phyloP scores from a whole-genome alignment of 1,284 basidiomycete species.

The Marasmius sp. region DNA sequence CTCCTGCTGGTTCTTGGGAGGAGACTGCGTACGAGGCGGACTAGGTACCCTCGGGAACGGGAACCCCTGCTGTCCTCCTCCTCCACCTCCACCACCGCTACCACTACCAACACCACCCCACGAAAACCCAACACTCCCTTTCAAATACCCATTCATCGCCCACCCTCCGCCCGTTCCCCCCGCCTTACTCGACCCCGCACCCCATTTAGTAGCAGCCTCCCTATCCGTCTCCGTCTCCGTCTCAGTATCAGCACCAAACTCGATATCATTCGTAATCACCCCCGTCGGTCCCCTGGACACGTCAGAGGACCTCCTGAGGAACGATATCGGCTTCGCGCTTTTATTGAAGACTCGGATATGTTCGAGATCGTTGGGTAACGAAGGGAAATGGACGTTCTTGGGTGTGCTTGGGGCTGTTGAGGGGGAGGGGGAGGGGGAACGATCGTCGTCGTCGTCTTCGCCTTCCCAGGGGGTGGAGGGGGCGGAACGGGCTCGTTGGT shows the following conservation, averaged over 20 bases:
- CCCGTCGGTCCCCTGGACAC: background rate
- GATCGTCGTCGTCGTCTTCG: too few relatives aligned
- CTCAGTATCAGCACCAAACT: conserved; percentile 72
- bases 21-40: background rate
- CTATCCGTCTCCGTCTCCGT: conserved; percentile 69
- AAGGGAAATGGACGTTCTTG: conserved; percentile 90
- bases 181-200: background rate
- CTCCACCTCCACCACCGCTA: background rate
- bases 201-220: background rate
- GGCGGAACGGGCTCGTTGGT: conserved; percentile 11
- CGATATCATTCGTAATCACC: background rate
- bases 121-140: background rate
- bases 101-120: background rate
- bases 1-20: background rate
- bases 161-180: background rate
- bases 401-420: conserved; percentile 33
- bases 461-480: conserved; percentile 13
- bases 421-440: conserved; percentile 43
- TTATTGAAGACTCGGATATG: conserved; percentile 84
- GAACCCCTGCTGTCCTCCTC: background rate
- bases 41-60: conserved; percentile 3
- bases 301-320: conserved; percentile 20
- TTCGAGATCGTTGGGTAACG: conserved; percentile 66
- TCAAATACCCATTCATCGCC: background rate
- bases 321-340: conserved; percentile 69